Base-by-base conservation (phyloP, 768 basidiomycete species). In the Tricholoma matsutake region DNA sequence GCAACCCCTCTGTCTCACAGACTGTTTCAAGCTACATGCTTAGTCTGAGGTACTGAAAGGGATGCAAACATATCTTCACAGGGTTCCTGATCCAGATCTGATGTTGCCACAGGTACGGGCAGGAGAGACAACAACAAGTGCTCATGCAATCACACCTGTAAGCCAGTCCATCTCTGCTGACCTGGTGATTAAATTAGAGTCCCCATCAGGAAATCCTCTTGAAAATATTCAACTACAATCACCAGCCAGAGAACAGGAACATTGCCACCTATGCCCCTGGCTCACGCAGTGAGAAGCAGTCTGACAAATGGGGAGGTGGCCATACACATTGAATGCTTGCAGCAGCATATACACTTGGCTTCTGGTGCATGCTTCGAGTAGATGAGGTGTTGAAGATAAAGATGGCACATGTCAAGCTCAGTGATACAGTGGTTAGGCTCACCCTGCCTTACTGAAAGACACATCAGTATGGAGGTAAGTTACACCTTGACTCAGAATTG, bases 311-410 rank as follows among this genome's bases (percentile, higher is more conserved):
- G 74, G 72, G 70, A 35, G 75, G 76, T 8, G 67, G 67, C 3
- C 59, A 66, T 1, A 67, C 64, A 1, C 65, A 71, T 1, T 61
- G 58, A 8, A 66, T 74, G 29, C 65, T 76, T 1, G 69, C 71
- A 7, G 70, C 73, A 0, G 71, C 72, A 1, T 79, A 76, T 49
- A 69, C 68, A 0, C 49, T 76, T 16, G 65, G 75, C 3, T 78
- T 75, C 55, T 25, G 71, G 0, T 78, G 75, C 55, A 51, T 78
- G 14, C 65, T 76, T 0, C 70, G 70, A 6, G 68, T 73, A 43
- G 73, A 76, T 57, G 74, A 78, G 53, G 75, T 73, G 1, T 63
- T 78, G 1, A 75, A 75, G 53, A 74, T 78, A n/a, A 64, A 72
- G 51, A 32, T 65, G 9, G 64, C 73, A 22, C 61, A 78, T 13